Evolutionary conservation across 1,284 basidiomycete species (phyloP), one percentile per base, ranked within the genome.

Genomic region (Cutaneotrichosporon sp.): DNA sequence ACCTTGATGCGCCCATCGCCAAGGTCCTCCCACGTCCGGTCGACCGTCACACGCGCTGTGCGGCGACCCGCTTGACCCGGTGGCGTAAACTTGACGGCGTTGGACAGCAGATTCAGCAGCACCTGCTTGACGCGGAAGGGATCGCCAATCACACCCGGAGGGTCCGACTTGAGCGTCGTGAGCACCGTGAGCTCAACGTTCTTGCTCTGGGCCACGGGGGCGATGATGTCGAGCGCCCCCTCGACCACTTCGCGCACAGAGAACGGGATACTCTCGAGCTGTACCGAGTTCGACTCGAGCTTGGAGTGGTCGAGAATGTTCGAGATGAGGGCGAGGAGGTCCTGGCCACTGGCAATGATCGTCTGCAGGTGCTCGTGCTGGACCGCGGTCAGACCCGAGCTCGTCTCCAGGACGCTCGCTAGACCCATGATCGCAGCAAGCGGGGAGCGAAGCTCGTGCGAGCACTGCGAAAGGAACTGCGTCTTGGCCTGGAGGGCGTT

Each of bases 291-390:
- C 9, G 76, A 72, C 62, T 81, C 80, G 42, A 82, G 74, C 60
- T 81, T 80, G 24, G 76, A 75, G 56, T 80, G 77, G 64, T 82
- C 81, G 27, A 82, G 71, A 27, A 82, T 78, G 56, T 82, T 80
- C 58, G 80, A 80, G 67, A 83, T 81, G 36, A 83, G 66, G 14
- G 77, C 77, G 27, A 82, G 74, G 0, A 83, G 72, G 29, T 81
- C 81, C 36, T 82, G 77, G 7, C 80, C 80, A 31, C 77, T 79
- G 7, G 73, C 71, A 18, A 71, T 73, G 62, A 82, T 82, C 11
- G 79, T 81, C 29, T 73, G 72, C 3, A 82, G 71, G 64, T 80
- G 80, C 51, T 82, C 81, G 4, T 73, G 69, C 58, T 82, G 80
- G 7, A 81, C 77, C 14, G 70, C 65, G 0, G 76, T 71, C 1